Percentiles rank a stretch among this genome's conserved stretches.
phyloP scores from a whole-genome alignment of 2,329 filamentous ascomycete species.

The Canariomyces notabilis region DNA sequence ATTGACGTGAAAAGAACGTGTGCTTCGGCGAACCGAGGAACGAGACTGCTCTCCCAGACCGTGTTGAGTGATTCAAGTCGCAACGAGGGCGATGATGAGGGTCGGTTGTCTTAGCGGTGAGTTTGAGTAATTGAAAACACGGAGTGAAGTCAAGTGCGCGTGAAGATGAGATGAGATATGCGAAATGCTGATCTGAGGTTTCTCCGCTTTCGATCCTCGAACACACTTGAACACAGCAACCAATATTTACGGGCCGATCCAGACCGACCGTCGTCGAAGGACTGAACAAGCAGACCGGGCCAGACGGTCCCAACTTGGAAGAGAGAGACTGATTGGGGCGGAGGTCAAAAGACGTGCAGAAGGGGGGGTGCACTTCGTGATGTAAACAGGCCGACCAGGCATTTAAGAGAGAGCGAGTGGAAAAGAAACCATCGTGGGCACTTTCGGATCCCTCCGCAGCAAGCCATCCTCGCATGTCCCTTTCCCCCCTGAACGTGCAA shows the following conservation, averaged over 20 bases:
- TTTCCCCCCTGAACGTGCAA: conserved; percentile 13
- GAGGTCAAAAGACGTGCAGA: not conserved
- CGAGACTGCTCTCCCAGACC: no score
- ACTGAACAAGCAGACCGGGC: conserved; percentile 2
- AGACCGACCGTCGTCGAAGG: not conserved
- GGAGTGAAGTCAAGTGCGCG: not conserved
- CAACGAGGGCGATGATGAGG: no score
- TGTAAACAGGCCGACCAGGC: not conserved
- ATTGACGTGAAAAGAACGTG: no score
- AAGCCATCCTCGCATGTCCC: conserved; percentile 8
- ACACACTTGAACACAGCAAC: conserved; percentile 4
- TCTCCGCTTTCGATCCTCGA: not conserved
- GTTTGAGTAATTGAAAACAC: no score
- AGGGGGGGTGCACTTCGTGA: not conserved
- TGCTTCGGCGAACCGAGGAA: no score
- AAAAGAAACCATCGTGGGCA: conserved; percentile 3
- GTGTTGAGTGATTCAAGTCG: no score
- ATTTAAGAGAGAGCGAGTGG: conserved; percentile 1
- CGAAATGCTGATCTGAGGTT: not conserved
- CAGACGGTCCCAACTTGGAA: conserved; percentile 1
- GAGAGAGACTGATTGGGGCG: not conserved
- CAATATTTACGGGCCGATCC: conserved; percentile 1
- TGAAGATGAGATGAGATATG: not conserved
- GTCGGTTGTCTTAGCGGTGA: no score
- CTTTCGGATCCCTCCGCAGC: conserved; percentile 10